phyloP scores from a whole-genome alignment of 805 yeast genomes.

The Suhomyces sp. region DNA sequence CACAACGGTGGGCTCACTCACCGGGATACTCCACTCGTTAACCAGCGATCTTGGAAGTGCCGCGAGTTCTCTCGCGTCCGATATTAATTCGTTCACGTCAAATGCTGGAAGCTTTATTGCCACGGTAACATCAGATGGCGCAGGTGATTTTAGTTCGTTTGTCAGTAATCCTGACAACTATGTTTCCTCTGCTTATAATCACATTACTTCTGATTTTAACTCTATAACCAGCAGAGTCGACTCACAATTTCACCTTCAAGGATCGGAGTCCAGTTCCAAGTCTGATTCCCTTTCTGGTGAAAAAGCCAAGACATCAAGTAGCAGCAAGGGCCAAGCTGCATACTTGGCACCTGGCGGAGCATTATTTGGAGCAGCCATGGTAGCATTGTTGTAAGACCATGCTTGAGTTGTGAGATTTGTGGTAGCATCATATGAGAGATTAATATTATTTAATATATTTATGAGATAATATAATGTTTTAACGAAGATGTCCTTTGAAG shows the following conservation, averaged over 20 bases:
- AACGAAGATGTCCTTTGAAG: constrained; percentile 36
- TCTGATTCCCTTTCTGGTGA: neutral
- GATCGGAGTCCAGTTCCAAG: neutral
- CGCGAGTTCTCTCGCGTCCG: neutral
- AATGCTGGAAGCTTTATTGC: neutral
- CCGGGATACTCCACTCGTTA: neutral
- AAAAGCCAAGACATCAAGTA: neutral
- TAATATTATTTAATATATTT: no score
- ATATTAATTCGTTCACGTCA: neutral
- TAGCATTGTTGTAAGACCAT: constrained; percentile 7
- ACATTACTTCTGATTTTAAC: neutral
- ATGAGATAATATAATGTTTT: no score
- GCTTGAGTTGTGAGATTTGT: neutral
- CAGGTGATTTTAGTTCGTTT: neutral
- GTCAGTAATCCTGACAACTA: neutral
- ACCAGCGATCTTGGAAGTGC: neutral
- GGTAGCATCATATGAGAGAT: no score
- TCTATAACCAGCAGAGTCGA: constrained; percentile 1
- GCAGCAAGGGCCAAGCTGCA: constrained; percentile 5
- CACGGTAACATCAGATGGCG: neutral
- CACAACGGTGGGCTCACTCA: neutral
- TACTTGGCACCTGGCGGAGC: constrained; percentile 8
- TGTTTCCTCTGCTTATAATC: neutral
- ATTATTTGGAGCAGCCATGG: constrained; percentile 6
- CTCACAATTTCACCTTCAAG: neutral